Conservation (phyloP, 148 eudicot genomes). For the Silene conica region DNA sequence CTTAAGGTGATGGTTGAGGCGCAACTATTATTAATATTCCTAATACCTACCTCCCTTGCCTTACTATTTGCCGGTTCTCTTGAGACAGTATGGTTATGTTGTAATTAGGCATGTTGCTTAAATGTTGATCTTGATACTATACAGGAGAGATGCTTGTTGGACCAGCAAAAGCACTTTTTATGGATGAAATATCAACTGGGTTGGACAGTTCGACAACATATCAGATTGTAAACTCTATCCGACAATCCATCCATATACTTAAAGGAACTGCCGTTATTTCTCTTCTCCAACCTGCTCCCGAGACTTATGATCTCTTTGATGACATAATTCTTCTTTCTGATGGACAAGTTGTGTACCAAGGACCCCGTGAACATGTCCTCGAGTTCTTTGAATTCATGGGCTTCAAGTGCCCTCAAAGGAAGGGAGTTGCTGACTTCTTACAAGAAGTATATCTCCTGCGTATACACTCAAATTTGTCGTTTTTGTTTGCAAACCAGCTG, state of each 20-base stretch:
- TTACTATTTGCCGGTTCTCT: no score
- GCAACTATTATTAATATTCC: no score
- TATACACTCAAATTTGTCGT: background rate
- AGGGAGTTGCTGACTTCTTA: constrained; percentile 85
- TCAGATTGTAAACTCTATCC: constrained; percentile 75
- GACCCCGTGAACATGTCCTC: constrained; percentile 69
- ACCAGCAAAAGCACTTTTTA: constrained; percentile 76
- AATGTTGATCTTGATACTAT: constrained; percentile 7
- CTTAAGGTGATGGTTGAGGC: no score
- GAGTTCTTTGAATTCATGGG: constrained; percentile 88
- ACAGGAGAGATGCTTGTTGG: constrained; percentile 94
- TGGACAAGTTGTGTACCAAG: constrained; percentile 82
- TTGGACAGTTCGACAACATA: constrained; percentile 87
- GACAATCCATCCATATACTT: constrained; percentile 75
- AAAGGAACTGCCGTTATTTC: constrained; percentile 78
- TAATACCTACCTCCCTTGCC: no score
- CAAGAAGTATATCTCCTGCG: constrained; percentile 60
- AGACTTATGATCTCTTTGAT: constrained; percentile 76
- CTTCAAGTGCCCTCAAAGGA: constrained; percentile 80
- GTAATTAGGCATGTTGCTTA: background rate
- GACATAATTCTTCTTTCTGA: constrained; percentile 83
- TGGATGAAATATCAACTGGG: constrained; percentile 96
- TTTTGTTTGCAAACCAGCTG: background rate
- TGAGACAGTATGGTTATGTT: no score
- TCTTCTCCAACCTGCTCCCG: constrained; percentile 90